A percentile compares a stretch with the other conserved stretches of the same genome.
Evolutionary conservation across 73 alveolate species (phyloP).

Genomic region (Paramecium caudatum): DNA sequence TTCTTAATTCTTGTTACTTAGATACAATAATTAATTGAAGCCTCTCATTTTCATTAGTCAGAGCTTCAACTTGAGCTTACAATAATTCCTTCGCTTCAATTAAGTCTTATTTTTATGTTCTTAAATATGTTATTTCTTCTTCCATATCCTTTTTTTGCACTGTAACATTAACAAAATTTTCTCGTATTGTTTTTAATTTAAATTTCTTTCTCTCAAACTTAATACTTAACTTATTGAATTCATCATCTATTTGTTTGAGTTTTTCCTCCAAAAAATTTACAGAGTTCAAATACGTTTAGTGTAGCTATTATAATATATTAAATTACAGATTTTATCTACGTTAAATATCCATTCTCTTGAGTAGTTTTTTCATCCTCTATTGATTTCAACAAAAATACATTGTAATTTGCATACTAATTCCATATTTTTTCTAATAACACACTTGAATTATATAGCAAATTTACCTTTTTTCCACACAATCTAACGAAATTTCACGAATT

Average conservation of each 20-base stretch:
- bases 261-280: not conserved
- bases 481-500: conserved; percentile 49
- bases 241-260: conserved; percentile 1
- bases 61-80: not conserved
- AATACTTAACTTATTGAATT: not conserved
- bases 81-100: not conserved
- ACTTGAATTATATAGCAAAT: not conserved
- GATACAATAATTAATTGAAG: not conserved
- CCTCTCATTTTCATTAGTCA: conserved; percentile 3
- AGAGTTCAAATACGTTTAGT: conserved; percentile 23
- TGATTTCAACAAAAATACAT: not conserved
- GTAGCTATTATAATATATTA: not conserved
- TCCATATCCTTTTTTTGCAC: not conserved
- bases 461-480: conserved; percentile 70
- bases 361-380: conserved; percentile 2
- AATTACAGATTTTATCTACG: conserved; percentile 4
- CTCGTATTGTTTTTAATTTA: not conserved
- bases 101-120: not conserved
- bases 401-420: conserved; percentile 18
- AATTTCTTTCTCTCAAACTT: conserved; percentile 32
- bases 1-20: conserved; percentile 3
- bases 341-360: not conserved
- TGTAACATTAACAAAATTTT: not conserved
- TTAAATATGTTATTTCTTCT: not conserved
- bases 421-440: conserved; percentile 58